Evolutionary conservation across 1,139 yeast species (phyloP).

Genomic region (Pichia sp.): DNA sequence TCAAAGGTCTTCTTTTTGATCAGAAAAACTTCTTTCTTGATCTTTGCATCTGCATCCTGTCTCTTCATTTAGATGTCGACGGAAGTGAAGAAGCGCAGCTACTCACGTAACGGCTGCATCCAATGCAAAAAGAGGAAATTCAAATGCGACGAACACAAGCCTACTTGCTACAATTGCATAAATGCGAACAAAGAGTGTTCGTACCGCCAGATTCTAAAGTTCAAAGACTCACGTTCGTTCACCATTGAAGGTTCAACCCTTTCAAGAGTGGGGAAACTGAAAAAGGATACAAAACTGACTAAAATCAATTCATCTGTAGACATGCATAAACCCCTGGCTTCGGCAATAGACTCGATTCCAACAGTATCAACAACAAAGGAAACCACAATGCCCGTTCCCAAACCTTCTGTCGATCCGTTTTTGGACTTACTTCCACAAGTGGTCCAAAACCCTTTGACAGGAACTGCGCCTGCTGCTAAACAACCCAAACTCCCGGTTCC

Average conservation of each 20-base stretch:
- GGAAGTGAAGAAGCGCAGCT: constrained; percentile 40
- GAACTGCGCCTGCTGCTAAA: neutral
- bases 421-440: constrained; percentile 25
- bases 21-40: too few species aligned
- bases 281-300: constrained; percentile 12
- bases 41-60: neutral
- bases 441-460: constrained; percentile 31
- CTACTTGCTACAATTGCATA: constrained; percentile 55
- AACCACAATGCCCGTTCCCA: constrained; percentile 1
- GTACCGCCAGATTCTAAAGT: constrained; percentile 38
- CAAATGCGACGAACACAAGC: constrained; percentile 62
- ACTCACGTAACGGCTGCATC: constrained; percentile 57
- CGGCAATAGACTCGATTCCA: neutral
- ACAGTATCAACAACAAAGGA: neutral
- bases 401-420: constrained; percentile 17
- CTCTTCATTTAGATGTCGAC: neutral
- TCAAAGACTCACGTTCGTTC: constrained; percentile 32
- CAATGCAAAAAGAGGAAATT: constrained; percentile 61
- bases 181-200: constrained; percentile 46
- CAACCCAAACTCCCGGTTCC: neutral
- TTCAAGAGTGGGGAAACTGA: constrained; percentile 15
- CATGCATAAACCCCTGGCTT: neutral
- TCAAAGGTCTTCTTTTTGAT: too few species aligned
- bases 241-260: constrained; percentile 7
- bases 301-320: neutral